A percentile compares a stretch with the other conserved stretches of the same genome.
Evolutionary conservation across 1,284 basidiomycete genomes (phyloP).

Genomic region (Heliocybe sulcata): DNA sequence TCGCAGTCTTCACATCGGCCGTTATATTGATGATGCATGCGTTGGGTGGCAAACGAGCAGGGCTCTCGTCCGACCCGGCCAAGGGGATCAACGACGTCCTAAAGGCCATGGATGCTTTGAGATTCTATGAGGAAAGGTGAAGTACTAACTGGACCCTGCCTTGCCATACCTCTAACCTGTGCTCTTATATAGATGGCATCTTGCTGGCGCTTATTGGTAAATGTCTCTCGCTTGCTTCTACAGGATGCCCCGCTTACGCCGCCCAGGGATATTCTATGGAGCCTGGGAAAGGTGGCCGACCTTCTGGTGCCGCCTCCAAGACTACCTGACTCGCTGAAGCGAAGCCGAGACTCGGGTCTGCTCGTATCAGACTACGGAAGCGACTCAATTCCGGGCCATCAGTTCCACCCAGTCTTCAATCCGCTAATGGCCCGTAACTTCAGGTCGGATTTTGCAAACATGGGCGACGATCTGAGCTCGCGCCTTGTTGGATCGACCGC

Average conservation of each 20-base stretch:
- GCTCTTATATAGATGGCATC: background rate
- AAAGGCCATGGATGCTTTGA: background rate
- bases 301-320: background rate
- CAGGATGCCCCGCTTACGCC: background rate
- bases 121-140: background rate
- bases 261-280: background rate
- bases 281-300: background rate
- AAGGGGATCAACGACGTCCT: background rate
- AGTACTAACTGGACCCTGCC: background rate
- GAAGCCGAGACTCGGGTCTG: background rate
- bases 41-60: background rate
- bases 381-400: too few species aligned
- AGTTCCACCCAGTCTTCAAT: background rate
- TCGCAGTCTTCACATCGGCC: background rate
- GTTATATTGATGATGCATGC: background rate
- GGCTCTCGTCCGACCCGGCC: background rate
- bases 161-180: background rate
- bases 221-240: background rate
- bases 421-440: background rate
- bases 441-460: background rate
- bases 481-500: too few species aligned
- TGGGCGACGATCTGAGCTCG: background rate
- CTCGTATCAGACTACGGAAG: background rate
- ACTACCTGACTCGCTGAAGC: background rate
- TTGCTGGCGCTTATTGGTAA: conserved; percentile 1